A percentile compares a stretch with the other conserved stretches of the same genome.
phyloP scores from a whole-genome alignment of 2,329 filamentous ascomycete genomes.

The Arthrobotrys conoides region DNA sequence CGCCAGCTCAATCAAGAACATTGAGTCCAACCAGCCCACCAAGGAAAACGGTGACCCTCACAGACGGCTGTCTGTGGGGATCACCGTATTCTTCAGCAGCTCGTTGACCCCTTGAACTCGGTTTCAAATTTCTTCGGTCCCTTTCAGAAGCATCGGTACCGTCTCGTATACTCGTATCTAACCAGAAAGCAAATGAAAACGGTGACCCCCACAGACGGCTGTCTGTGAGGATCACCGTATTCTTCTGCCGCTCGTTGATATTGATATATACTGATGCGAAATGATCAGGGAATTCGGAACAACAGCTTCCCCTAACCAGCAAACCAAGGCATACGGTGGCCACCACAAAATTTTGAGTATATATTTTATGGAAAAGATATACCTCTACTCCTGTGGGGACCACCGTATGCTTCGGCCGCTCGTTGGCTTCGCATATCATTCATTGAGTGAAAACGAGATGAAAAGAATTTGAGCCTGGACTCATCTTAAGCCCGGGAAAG shows the following conservation, averaged over 20 bases:
- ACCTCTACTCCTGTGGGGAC: constrained; percentile 61
- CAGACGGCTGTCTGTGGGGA: constrained; percentile 60
- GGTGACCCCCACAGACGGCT: constrained; percentile 59
- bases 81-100: constrained; percentile 59
- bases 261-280: background rate
- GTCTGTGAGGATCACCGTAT: constrained; percentile 61
- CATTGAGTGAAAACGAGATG: background rate
- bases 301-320: constrained; percentile 10
- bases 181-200: constrained; percentile 60
- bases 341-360: constrained; percentile 59
- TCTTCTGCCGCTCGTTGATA: constrained; percentile 60
- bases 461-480: background rate
- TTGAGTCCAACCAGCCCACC: constrained; percentile 43
- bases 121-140: background rate
- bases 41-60: constrained; percentile 58
- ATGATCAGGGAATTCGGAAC: background rate
- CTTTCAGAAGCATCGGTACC: background rate
- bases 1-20: background rate
- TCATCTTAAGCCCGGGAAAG: background rate
- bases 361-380: constrained; percentile 60
- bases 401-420: constrained; percentile 57
- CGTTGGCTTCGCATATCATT: constrained; percentile 9
- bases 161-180: constrained; percentile 22
- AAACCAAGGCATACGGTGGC: constrained; percentile 53
- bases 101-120: constrained; percentile 25